Evolutionary conservation across 768 basidiomycete species (phyloP).

Genomic region (Cubamyces lactineus): DNA sequence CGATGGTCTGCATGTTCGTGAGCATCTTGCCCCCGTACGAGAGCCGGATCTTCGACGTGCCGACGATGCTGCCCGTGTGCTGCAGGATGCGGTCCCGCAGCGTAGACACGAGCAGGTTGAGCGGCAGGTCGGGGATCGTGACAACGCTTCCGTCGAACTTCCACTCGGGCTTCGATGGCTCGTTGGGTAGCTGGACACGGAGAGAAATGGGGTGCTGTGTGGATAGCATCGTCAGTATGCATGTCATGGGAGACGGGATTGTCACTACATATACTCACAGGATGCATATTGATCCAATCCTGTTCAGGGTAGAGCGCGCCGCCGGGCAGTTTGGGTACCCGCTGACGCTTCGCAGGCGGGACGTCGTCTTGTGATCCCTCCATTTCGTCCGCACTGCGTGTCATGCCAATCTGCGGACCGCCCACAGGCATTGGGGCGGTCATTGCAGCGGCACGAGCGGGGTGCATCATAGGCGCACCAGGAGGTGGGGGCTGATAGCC

Average conservation of each 20-base stretch:
- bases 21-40: conserved; percentile 84
- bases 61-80: conserved; percentile 75
- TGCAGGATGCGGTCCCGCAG: conserved; percentile 87
- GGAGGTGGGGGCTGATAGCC: conserved; percentile 70
- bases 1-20: conserved; percentile 84
- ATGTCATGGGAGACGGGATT: conserved; percentile 7
- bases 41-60: conserved; percentile 80
- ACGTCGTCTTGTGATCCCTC: conserved; percentile 64
- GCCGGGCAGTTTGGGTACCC: conserved; percentile 82
- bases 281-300: conserved; percentile 91
- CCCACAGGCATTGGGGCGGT: conserved; percentile 54
- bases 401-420: conserved; percentile 63
- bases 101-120: conserved; percentile 84
- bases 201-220: conserved; percentile 83
- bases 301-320: conserved; percentile 84
- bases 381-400: conserved; percentile 82
- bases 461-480: conserved; percentile 38
- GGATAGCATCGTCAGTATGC: not conserved
- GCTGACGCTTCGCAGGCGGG: conserved; percentile 86
- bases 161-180: conserved; percentile 89
- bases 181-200: conserved; percentile 79
- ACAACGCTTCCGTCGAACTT: conserved; percentile 83
- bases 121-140: conserved; percentile 79
- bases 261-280: conserved; percentile 47
- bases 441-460: conserved; percentile 34